Percentiles rank a stretch among this genome's conserved stretches.
These are phyloP conservation scores for Neurospora sp. DNA, from an alignment of 495 filamentous ascomycete species.

Conservation along the genomic window DNA sequence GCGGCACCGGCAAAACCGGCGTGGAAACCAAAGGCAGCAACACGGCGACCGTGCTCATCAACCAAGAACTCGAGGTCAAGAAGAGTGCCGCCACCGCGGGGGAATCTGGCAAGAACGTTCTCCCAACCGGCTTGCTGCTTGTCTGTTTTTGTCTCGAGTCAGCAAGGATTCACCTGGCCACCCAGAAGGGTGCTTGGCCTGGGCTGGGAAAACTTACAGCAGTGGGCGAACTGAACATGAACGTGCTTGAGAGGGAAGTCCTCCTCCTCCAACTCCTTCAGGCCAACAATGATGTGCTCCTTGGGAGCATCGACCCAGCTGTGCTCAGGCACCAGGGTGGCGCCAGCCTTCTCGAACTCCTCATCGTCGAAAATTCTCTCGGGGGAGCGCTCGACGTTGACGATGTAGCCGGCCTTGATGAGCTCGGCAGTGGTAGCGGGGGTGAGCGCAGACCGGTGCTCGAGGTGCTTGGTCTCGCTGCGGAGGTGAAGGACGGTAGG, in stretches of 20 bases:
- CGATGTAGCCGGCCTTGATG: constrained; percentile 70
- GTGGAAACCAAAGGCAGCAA: constrained; percentile 64
- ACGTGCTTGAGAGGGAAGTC: constrained; percentile 78
- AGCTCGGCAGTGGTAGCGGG: constrained; percentile 64
- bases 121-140: constrained; percentile 86
- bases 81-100: constrained; percentile 70
- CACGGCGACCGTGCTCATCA: constrained; percentile 65
- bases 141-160: constrained; percentile 42
- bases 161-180: neutral
- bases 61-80: constrained; percentile 89
- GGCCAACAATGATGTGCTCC: constrained; percentile 75
- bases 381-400: constrained; percentile 71
- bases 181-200: constrained; percentile 15
- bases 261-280: constrained; percentile 91
- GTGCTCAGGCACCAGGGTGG: constrained; percentile 67
- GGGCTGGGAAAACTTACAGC: constrained; percentile 15
- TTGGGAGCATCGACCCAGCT: constrained; percentile 68
- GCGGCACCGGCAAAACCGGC: constrained; percentile 78
- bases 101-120: constrained; percentile 67
- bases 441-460: constrained; percentile 45
- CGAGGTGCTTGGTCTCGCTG: constrained; percentile 44
- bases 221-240: constrained; percentile 73
- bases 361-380: constrained; percentile 77
- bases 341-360: constrained; percentile 54
- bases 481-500: constrained; percentile 36